Conservation (phyloP, 73 alveolate species). For the Uronychia setigera region DNA sequence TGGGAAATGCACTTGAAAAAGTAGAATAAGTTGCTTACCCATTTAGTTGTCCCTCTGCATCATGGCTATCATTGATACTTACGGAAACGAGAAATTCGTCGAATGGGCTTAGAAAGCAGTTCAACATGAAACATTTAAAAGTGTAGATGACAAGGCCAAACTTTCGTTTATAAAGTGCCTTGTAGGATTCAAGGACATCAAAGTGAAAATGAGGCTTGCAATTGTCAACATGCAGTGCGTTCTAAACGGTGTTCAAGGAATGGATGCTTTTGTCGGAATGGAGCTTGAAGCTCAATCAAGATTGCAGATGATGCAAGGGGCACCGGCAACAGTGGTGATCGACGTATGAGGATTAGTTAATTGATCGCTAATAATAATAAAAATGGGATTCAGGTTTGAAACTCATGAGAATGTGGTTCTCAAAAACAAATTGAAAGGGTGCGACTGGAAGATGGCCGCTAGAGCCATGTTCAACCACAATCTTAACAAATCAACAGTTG, state of each 20-base stretch:
- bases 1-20: neutral
- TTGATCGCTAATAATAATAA: conserved; percentile 14
- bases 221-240: neutral
- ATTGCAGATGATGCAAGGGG: neutral
- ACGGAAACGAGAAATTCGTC: neutral
- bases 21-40: neutral
- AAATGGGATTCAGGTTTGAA: conserved; percentile 55
- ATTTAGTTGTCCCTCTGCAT: neutral
- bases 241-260: neutral
- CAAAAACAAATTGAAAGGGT: conserved; percentile 25
- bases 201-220: neutral
- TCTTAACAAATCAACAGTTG: conserved; percentile 11
- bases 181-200: neutral
- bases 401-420: conserved; percentile 48
- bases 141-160: neutral
- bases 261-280: neutral
- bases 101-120: neutral
- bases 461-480: conserved; percentile 23
- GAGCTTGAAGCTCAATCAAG: neutral
- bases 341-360: conserved; percentile 7
- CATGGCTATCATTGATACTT: neutral
- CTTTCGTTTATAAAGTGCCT: neutral
- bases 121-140: neutral
- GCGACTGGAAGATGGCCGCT: conserved; percentile 55
- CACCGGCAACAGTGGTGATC: neutral